Evolutionary conservation across 305 asterid genomes (phyloP).

Genomic region (Salvia sclarea): DNA sequence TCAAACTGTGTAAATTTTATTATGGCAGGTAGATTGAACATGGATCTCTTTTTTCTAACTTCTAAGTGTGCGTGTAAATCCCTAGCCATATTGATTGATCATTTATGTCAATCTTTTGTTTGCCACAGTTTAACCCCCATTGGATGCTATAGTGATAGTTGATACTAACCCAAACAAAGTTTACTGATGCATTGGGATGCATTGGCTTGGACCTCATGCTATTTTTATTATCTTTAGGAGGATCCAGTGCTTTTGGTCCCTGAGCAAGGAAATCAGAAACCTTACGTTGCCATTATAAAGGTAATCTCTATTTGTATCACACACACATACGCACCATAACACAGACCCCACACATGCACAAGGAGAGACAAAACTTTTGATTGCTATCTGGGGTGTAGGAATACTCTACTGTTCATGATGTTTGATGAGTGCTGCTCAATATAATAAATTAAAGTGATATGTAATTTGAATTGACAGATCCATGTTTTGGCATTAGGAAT

Average conservation of each 20-base stretch:
- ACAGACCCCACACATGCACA: background rate
- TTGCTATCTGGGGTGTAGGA: conserved; percentile 19
- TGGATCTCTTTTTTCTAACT: background rate
- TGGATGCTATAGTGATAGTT: conserved; percentile 4
- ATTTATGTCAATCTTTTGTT: background rate
- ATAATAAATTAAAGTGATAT: background rate
- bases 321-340: background rate
- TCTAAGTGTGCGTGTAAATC: background rate
- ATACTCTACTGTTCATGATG: background rate
- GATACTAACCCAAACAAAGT: background rate
- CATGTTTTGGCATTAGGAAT: background rate
- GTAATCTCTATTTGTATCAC: conserved; percentile 38
- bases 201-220: conserved; percentile 15
- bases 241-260: conserved; percentile 86
- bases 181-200: conserved; percentile 9
- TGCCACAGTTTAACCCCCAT: background rate
- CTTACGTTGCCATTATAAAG: conserved; percentile 90
- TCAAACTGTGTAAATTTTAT: background rate
- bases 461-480: background rate
- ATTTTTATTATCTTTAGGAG: conserved; percentile 52
- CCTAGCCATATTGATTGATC: conserved; percentile 16
- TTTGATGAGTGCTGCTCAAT: background rate
- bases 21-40: background rate
- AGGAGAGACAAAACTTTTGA: background rate
- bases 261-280: conserved; percentile 60